Base-by-base conservation (phyloP, 2,329 filamentous ascomycete genomes). In the Phaeosphaeria sp. region DNA sequence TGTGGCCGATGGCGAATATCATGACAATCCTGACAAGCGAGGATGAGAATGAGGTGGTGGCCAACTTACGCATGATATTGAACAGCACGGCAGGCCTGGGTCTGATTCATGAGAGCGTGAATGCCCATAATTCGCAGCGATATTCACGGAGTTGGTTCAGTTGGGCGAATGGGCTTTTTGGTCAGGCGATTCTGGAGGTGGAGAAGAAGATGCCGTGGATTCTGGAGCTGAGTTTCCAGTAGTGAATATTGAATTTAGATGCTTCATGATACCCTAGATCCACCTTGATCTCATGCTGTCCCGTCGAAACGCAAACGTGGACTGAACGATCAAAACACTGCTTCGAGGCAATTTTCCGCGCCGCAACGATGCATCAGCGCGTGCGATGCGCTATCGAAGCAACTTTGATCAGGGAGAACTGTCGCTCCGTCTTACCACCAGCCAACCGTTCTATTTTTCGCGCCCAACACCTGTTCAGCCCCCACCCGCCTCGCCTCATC, bases 151-250 rank as follows among this genome's bases (percentile, higher is more conserved):
- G 77, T n/a, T 68, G 66, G 80, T 82, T 83, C 62, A 79, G 77
- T 2, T 84, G 82, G 82, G 82, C 81, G 23, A 84, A 82, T 64
- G 82, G 79, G n/a, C 60, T 84, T 62, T 83, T 81, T 68, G 82
- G 80, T 1, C 78, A 81, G 61, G 75, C 77, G 67, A 76, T 83
- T 30, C 49, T 83, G 18, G 77, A 82, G 55, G 56, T 83, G n/a
- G 75, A 80, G 55, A 67, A 68, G 50, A 67, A 77, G 54, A 80
- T 73, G 69, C 80, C 80, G 55, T 66, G 77, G 55, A 59, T 83
- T 36, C 60, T 83, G 63, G 67, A 69, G 52, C 64, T 75, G 6
- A 46, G 7, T 17, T 46, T 46, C 15, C 44, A 46, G 44, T 46
- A 46, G 44, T 27, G 43, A 46, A 23, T 25, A 25, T n/a, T 11